Evolutionary conservation across 176 grass and related monocot species (phyloP), one percentile per base, ranked within the genome.

Genomic region (Musa itinerans): DNA sequence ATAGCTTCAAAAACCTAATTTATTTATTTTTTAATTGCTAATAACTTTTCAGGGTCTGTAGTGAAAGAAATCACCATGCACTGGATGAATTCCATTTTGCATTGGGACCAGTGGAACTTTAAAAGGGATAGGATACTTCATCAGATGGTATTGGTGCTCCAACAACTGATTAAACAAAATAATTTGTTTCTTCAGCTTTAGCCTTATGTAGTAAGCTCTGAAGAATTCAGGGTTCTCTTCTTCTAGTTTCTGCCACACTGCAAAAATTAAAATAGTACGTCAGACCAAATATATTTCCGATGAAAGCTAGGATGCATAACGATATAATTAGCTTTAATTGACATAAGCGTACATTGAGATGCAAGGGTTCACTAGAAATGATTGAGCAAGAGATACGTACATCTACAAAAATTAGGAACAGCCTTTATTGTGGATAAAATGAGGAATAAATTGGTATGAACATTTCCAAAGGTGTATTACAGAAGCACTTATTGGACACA

Each of bases 221-320:
- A 98, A 98, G 74, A 98, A 98, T 66, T 98, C 95, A 25, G 86
- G 80, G 63, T 98, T 98, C 74, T 98, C 95, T 86, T 98, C 95
- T 81, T 98, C 95, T 1, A 98, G 90, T 78, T 98, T 98, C 83
- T 98, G 90, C 95, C 95, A 98, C 75, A 98, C 95, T 98, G 84
- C 83, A 90, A 49, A 84, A 19, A 76, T 43, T 72, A 75, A 79
- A 65, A 74, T 24, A 24, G 15, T 14, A 71, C 52, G 69, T 69
- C 53, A 81, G 78, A 43, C 7, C 70, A 77, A 22, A 34, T 2
- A 50, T 27, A 74, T 49, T n/a, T 65, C 49, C 64, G 14, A 69
- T 9, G 72, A 71, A 29, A 50, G 2, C 34, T 43, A 50, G 53
- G 56, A 70, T 24, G 50, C 43, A 21, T 58, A 71, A 19, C 12